Percentiles rank a stretch among this genome's conserved stretches.
Evolutionary conservation across 1,284 basidiomycete genomes (phyloP).

Genomic region (Cutaneotrichosporon sp.): DNA sequence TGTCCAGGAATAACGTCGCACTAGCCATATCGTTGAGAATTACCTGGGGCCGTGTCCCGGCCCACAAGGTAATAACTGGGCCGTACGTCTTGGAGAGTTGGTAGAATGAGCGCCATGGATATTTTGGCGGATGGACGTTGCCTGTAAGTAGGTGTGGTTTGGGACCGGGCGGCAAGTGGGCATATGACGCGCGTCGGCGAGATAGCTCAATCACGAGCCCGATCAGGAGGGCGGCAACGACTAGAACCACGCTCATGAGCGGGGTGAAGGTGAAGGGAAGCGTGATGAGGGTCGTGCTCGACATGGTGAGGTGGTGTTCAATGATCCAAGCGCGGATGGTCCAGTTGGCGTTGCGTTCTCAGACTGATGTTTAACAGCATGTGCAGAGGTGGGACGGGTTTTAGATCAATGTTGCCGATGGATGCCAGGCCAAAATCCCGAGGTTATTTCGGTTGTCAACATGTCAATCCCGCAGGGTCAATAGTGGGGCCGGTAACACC

Average conservation of each 20-base stretch:
- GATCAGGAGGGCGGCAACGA: not conserved
- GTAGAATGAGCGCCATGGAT: conserved; percentile 18
- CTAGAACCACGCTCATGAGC: not conserved
- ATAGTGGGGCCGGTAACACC: no score
- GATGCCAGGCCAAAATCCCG: no score
- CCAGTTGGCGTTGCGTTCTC: no score
- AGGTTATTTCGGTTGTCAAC: no score
- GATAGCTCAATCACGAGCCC: not conserved
- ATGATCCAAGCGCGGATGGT: not conserved
- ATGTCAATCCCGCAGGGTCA: no score
- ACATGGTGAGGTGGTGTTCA: not conserved
- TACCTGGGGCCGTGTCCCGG: conserved; percentile 4
- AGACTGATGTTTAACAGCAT: no score
- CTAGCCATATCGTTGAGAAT: conserved; percentile 11
- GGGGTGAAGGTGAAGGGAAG: not conserved
- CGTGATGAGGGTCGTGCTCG: not conserved
- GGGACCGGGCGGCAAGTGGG: not conserved
- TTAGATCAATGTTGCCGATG: no score
- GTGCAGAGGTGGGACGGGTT: no score
- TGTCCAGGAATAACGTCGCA: conserved; percentile 55
- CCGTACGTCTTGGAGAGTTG: conserved; percentile 12
- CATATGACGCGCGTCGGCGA: not conserved
- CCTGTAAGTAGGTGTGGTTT: not conserved
- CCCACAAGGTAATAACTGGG: conserved; percentile 17
- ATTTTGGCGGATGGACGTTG: not conserved